These are phyloP conservation scores for Arthrobotrys conoides DNA, from an alignment of 2,329 filamentous ascomycete genomes.

Conservation along the genomic window DNA sequence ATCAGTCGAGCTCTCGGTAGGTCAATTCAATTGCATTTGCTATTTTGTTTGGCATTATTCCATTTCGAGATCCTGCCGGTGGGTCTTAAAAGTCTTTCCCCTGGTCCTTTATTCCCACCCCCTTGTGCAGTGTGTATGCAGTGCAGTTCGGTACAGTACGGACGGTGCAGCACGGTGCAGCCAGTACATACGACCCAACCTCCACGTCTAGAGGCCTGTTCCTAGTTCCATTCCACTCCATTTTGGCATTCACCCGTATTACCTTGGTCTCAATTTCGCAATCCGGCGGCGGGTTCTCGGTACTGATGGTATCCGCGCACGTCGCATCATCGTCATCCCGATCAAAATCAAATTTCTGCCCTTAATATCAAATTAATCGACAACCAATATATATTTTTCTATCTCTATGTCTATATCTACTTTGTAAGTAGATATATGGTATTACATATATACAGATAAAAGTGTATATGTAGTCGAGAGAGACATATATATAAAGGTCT, in stretches of 20 bases:
- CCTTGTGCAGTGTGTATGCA: neutral
- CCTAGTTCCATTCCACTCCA: constrained; percentile 36
- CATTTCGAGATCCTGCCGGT: neutral
- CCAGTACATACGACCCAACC: constrained; percentile 41
- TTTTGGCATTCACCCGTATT: constrained; percentile 53
- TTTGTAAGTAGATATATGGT: too few relatives aligned
- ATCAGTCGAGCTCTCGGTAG: constrained; percentile 2
- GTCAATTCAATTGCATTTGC: neutral
- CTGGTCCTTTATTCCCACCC: constrained; percentile 26
- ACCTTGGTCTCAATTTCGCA: constrained; percentile 48
- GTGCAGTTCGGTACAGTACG: neutral
- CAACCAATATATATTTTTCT: neutral
- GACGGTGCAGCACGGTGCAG: constrained; percentile 16
- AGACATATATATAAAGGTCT: too few relatives aligned
- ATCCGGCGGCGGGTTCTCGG: constrained; percentile 48
- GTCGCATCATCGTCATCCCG: constrained; percentile 20
- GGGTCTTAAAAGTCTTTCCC: constrained; percentile 24
- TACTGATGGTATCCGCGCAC: constrained; percentile 49
- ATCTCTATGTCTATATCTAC: too few relatives aligned
- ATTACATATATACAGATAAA: too few relatives aligned
- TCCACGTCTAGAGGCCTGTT: constrained; percentile 38
- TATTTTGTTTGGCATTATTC: neutral
- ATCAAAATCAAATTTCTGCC: constrained; percentile 1
- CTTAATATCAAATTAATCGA: neutral
- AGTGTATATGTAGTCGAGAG: too few relatives aligned